Evolutionary conservation across 2,329 filamentous ascomycete species (phyloP), one percentile per base, ranked within the genome.

Genomic region (Pseudogymnoascus sp.): DNA sequence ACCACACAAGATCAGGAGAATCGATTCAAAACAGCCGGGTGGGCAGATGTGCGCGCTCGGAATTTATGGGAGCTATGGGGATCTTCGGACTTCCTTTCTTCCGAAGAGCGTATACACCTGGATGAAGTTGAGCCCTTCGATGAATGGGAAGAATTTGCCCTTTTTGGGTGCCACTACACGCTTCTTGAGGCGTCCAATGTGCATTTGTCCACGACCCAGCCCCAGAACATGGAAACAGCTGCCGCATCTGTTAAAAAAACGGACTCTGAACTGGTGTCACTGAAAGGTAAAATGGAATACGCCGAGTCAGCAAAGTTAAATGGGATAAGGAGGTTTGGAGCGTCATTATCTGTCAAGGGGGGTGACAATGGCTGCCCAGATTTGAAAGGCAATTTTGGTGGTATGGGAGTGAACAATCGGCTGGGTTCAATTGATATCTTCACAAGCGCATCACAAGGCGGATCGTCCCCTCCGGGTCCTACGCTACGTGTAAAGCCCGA

Each of bases 61-160:
- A 90, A 87, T 69, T 78, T 97, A 10, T 96, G 92, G 91, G 83
- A 91, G 63, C 78, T 92, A 0, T 97, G 92, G 92, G 84, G 82
- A 10, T 84, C 89, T 67, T 78, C 84, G 12, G 71, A 77, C 2
- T 92, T 92, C 72, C 75, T 96, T 18, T 79, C 78, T 5, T 70
- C 80, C 1, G 75, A 79, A 1, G 81, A 90, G 65, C 82, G 90
- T 66, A 77, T 73, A 37, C 76, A 76, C 10, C 76, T 97, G 12
- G 88, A 96, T 68, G 71, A 77, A 0, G 75, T 92, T 14, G 93
- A 97, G 71, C 85, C 88, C 0, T 97, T 97, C 71, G 93, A 97
- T 73, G 92, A 97, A 75, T 96, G 91, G 91, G 93, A 97, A 74
- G 93, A 97, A 70, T 92, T 97, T 71, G 86, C 89, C 2, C 78